Percentiles rank a stretch among this genome's conserved stretches.
These are phyloP conservation scores for Phalaenopsis aphrodite DNA, from an alignment of 106 monocot species.

Conservation along the genomic window DNA sequence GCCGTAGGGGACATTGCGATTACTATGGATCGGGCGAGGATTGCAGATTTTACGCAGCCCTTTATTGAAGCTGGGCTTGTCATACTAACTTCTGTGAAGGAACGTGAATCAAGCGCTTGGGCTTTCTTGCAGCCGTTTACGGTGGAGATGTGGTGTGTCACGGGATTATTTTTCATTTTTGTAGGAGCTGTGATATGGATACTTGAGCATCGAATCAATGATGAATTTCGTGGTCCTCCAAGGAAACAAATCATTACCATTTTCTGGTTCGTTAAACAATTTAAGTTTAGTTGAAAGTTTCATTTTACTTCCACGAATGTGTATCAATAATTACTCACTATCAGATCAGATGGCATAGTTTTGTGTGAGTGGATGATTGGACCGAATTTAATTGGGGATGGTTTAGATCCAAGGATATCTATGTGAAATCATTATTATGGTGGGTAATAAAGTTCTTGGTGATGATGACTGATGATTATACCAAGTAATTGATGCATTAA, in stretches of 20 bases:
- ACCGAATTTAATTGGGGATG: too few species aligned
- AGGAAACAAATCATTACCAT: conserved; percentile 61
- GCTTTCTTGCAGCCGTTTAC: conserved; percentile 88
- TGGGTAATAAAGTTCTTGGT: too few species aligned
- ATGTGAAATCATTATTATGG: too few species aligned
- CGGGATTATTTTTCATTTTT: conserved; percentile 48
- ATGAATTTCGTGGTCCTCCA: conserved; percentile 81
- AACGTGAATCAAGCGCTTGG: conserved; percentile 37
- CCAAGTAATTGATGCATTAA: too few species aligned
- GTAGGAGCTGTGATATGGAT: conserved; percentile 75
- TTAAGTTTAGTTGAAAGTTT: neutral
- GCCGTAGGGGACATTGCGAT: conserved; percentile 77
- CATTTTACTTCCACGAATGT: neutral
- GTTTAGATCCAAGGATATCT: too few species aligned
- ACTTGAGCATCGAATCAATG: conserved; percentile 79
- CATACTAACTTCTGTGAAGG: conserved; percentile 40
- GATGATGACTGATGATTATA: too few species aligned
- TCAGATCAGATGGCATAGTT: neutral
- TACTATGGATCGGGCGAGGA: conserved; percentile 49
- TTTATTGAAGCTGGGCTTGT: conserved; percentile 77
- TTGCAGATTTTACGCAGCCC: conserved; percentile 85
- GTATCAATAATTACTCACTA: neutral
- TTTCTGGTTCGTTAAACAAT: conserved; percentile 32
- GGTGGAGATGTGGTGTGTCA: conserved; percentile 62
- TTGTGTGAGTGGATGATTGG: too few species aligned